Conservation (phyloP, 345 rosid species). For the Cardamine resedifolia region DNA sequence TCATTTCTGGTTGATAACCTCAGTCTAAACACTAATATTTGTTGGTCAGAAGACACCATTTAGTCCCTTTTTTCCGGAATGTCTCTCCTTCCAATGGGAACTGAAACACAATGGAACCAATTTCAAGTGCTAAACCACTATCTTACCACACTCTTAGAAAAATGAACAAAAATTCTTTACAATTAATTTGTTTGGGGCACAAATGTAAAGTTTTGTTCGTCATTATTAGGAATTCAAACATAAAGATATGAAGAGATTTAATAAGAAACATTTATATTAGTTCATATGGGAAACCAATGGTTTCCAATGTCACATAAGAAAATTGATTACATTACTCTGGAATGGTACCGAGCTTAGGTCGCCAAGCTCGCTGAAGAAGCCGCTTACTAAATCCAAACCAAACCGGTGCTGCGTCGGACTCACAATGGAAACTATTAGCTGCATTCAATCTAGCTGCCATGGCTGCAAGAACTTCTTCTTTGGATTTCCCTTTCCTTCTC, state of each 20-base stretch:
- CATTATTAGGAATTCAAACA: not conserved
- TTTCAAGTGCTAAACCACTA: not conserved
- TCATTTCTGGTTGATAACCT: too few species aligned
- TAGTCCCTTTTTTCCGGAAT: too few species aligned
- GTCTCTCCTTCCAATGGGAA: too few species aligned
- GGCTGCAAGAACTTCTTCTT: constrained; percentile 37
- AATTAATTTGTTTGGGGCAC: not conserved
- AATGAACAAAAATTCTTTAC: not conserved
- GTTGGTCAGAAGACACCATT: too few species aligned
- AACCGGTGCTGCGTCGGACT: constrained; percentile 44
- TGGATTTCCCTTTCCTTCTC: constrained; percentile 29
- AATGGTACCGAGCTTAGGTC: constrained; percentile 67
- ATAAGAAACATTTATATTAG: not conserved
- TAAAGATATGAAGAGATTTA: not conserved
- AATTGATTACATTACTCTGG: constrained; percentile 43
- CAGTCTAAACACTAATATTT: too few species aligned
- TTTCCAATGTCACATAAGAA: constrained; percentile 17
- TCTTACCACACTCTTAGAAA: not conserved
- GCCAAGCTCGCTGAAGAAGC: constrained; percentile 66
- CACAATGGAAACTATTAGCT: not conserved
- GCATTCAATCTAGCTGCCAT: constrained; percentile 33
- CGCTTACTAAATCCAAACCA: constrained; percentile 72
- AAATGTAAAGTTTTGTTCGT: not conserved
- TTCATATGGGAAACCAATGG: constrained; percentile 16
- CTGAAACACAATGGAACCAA: not conserved